Conservation (phyloP, 768 basidiomycete genomes). For the Mycena vitilis region DNA sequence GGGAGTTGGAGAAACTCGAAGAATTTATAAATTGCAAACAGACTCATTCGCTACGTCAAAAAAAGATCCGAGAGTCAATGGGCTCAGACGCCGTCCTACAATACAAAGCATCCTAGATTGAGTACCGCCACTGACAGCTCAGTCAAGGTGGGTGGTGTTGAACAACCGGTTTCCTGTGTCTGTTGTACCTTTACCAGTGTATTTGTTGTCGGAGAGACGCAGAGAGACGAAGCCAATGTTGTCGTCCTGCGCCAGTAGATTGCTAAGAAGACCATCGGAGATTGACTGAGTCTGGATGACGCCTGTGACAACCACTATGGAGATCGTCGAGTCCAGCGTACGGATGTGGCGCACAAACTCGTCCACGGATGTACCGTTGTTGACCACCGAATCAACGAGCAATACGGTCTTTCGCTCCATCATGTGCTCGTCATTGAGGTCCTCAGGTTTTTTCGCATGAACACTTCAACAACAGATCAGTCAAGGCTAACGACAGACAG, state of each 20-base stretch:
- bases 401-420: constrained; percentile 32
- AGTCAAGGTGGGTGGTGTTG: constrained; percentile 39
- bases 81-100: neutral
- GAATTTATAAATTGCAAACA: neutral
- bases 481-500: constrained; percentile 1
- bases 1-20: too few relatives aligned
- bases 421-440: constrained; percentile 35
- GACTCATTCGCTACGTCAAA: neutral
- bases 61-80: neutral
- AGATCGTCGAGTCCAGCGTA: constrained; percentile 24
- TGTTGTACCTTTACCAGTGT: constrained; percentile 38
- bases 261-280: constrained; percentile 26
- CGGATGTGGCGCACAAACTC: constrained; percentile 39
- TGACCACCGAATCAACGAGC: constrained; percentile 42
- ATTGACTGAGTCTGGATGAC: constrained; percentile 37
- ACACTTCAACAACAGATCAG: constrained; percentile 30
- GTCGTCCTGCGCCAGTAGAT: constrained; percentile 32
- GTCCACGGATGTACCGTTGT: constrained; percentile 40
- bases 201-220: constrained; percentile 39
- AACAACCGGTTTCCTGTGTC: constrained; percentile 41
- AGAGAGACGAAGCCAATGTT: constrained; percentile 38
- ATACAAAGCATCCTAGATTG: neutral
- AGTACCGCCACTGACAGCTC: constrained; percentile 4
- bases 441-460: constrained; percentile 38
- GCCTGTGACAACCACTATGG: constrained; percentile 36